Conservation (phyloP, 306 rosid genomes). For the Cicer judaicum region DNA sequence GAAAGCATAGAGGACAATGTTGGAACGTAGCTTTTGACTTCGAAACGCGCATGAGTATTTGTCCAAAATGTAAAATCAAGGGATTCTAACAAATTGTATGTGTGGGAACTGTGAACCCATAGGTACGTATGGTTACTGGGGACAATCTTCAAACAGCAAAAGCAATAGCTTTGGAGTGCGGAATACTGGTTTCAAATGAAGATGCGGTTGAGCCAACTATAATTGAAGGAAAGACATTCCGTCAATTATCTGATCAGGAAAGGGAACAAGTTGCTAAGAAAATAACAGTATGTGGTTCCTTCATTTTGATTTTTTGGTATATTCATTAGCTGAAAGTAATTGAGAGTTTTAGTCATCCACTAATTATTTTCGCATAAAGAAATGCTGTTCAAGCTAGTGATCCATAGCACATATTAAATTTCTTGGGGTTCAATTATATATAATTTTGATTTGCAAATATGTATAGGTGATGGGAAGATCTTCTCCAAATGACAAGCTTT, state of each 20-base stretch:
- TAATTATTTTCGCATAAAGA: slow-evolving; percentile 25
- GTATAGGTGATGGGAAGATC: slow-evolving; percentile 96
- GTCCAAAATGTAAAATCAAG: slow-evolving; percentile 37
- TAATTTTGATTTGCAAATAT: slow-evolving; percentile 28
- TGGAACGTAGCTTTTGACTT: slow-evolving; percentile 30
- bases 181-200: slow-evolving; percentile 68
- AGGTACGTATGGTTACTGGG: slow-evolving; percentile 99
- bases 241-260: slow-evolving; percentile 71
- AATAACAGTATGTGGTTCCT: slow-evolving; percentile 64
- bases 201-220: slow-evolving; percentile 77
- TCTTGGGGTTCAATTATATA: neutral
- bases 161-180: slow-evolving; percentile 96
- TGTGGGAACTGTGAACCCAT: slow-evolving; percentile 36
- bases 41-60: slow-evolving; percentile 23
- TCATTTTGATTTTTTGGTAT: slow-evolving; percentile 20
- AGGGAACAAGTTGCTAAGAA: slow-evolving; percentile 73
- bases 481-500: slow-evolving; percentile 97
- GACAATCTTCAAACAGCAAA: slow-evolving; percentile 95
- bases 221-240: slow-evolving; percentile 90
- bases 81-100: slow-evolving; percentile 37
- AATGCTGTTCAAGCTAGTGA: slow-evolving; percentile 22
- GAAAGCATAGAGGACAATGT: slow-evolving; percentile 33
- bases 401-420: slow-evolving; percentile 3
- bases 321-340: slow-evolving; percentile 37
- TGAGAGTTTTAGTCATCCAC: slow-evolving; percentile 13